phyloP scores from a whole-genome alignment of 495 filamentous ascomycete species.

The Darksidea phi region DNA sequence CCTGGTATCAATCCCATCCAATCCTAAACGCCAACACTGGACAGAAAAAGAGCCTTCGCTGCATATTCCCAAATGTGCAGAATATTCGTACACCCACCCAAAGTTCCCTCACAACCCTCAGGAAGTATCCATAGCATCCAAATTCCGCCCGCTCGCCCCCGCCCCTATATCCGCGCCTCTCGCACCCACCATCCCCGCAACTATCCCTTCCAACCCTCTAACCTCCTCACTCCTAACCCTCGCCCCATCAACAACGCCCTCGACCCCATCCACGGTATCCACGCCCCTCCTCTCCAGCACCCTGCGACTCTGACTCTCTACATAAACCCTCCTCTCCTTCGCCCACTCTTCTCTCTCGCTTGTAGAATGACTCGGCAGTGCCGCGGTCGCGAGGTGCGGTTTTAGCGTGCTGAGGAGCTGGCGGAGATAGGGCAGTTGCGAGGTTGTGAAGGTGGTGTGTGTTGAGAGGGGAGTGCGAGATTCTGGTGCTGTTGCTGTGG shows the following conservation, averaged over 20 bases:
- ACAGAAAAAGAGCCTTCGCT: too few relatives aligned
- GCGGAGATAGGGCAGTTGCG: slow-evolving; percentile 77
- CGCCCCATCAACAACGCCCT: slow-evolving; percentile 26
- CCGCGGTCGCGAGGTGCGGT: slow-evolving; percentile 40
- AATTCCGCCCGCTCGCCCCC: slow-evolving; percentile 3
- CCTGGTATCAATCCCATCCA: too few relatives aligned
- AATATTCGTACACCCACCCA: neutral
- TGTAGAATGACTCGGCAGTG: slow-evolving; percentile 30
- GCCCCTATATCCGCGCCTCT: slow-evolving; percentile 15
- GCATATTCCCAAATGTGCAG: too few relatives aligned
- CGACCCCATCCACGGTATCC: slow-evolving; percentile 31
- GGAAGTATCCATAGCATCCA: slow-evolving; percentile 17
- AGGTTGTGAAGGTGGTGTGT: slow-evolving; percentile 73
- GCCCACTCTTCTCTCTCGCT: slow-evolving; percentile 25
- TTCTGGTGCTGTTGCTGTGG: neutral
- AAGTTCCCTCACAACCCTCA: neutral
- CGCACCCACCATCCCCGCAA: slow-evolving; percentile 26
- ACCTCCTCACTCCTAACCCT: slow-evolving; percentile 41
- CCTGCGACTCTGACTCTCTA: slow-evolving; percentile 41
- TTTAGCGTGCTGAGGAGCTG: slow-evolving; percentile 62
- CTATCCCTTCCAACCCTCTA: slow-evolving; percentile 40
- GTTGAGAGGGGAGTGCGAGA: slow-evolving; percentile 57
- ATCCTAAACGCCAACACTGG: too few relatives aligned
- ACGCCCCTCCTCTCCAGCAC: slow-evolving; percentile 40
- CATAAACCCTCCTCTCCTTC: slow-evolving; percentile 39